Evolutionary conservation across 1,139 yeast species (phyloP).

Genomic region (Geotrichum citri-aurantii): DNA sequence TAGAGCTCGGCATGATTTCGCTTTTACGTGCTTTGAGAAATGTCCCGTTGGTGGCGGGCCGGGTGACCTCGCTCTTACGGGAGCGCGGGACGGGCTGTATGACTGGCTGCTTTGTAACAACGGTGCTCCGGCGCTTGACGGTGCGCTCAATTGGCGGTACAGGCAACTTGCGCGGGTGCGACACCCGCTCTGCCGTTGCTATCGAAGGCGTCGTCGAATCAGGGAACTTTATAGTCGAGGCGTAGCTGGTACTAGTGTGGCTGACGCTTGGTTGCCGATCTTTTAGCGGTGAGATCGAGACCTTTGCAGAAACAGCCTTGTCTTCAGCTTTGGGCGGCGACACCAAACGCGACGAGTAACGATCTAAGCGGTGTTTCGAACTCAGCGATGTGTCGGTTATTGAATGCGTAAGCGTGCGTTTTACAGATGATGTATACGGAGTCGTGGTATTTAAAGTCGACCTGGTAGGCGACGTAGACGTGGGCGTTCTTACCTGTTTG

Average conservation of each 20-base stretch:
- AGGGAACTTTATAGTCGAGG: not conserved
- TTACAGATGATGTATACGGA: not conserved
- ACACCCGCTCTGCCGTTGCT: not conserved
- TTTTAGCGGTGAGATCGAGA: not conserved
- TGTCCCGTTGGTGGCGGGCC: not conserved
- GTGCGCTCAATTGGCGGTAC: not conserved
- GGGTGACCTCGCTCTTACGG: not conserved
- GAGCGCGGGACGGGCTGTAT: not conserved
- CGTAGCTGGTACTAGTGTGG: not conserved
- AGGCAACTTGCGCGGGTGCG: not conserved
- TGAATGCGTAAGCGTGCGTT: not conserved
- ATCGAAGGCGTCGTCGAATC: not conserved
- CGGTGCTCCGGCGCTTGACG: constrained; percentile 1
- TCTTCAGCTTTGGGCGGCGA: not conserved
- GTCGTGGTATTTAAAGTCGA: not conserved
- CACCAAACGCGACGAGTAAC: not conserved
- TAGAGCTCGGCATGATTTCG: not conserved
- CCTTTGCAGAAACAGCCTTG: not conserved
- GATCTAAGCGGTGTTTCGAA: not conserved
- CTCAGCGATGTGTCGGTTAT: not conserved
- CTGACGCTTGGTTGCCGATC: not conserved
- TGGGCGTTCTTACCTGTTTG: not conserved
- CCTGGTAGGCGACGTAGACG: not conserved
- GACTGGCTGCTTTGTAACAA: not conserved
- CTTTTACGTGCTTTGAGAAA: not conserved